phyloP scores from a whole-genome alignment of 2,329 filamentous ascomycete genomes.

The Exophiala spinifera region DNA sequence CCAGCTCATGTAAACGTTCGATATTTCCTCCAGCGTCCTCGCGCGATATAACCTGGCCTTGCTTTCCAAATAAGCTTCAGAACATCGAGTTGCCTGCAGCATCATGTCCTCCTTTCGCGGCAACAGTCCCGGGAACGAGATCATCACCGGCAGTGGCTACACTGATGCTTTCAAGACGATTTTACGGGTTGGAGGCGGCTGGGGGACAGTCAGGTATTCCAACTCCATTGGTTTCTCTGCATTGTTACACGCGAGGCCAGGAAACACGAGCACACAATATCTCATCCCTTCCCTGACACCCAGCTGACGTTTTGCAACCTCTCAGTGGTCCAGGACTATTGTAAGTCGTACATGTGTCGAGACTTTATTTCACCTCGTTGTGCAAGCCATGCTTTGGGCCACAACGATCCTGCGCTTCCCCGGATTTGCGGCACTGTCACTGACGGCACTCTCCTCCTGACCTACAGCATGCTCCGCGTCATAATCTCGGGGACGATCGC shows the following conservation, averaged over 20 bases:
- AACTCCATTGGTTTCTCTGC: too few species aligned
- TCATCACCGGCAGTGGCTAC: conserved; percentile 2
- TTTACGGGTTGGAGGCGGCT: conserved; percentile 19
- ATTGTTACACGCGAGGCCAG: too few species aligned
- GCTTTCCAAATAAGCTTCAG: too few species aligned
- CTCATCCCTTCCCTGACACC: neutral
- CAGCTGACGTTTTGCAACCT: neutral
- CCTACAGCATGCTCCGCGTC: conserved; percentile 22
- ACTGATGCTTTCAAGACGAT: conserved; percentile 15
- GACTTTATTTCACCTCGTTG: too few species aligned
- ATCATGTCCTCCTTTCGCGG: conserved; percentile 7
- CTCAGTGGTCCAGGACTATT: conserved; percentile 23
- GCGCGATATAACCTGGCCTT: neutral
- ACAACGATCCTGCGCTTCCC: too few species aligned
- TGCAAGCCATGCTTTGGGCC: too few species aligned
- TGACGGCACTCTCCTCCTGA: too few species aligned
- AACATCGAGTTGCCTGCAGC: neutral
- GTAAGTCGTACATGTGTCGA: conserved; percentile 8
- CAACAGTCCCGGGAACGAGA: conserved; percentile 15
- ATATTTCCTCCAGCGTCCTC: neutral
- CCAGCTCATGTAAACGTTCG: too few species aligned
- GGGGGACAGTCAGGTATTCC: conserved; percentile 24
- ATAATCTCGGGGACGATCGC: conserved; percentile 20
- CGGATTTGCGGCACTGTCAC: too few species aligned
- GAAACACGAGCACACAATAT: neutral